Percentiles rank a stretch among this genome's conserved stretches.
Conservation (phyloP, 192 early-diverging fungal species). For the Diversispora epigaea region DNA sequence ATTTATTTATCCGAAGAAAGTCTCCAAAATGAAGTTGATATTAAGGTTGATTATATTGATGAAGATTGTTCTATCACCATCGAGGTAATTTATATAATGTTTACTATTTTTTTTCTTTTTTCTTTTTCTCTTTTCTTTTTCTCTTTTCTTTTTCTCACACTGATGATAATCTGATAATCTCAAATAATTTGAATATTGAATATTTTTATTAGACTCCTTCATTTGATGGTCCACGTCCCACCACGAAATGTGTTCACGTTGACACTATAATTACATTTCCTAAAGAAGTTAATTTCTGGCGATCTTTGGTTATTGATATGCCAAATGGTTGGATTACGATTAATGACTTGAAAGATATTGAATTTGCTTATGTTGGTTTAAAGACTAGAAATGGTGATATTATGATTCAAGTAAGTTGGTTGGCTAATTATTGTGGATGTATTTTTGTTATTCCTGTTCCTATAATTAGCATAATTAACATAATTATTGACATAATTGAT, state of each 20-base stretch:
- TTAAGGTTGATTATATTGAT: conserved; percentile 15
- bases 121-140: background rate
- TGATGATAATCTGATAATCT: background rate
- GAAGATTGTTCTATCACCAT: conserved; percentile 10
- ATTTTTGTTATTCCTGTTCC: no score
- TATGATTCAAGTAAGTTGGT: background rate
- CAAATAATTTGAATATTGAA: background rate
- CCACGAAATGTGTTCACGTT: conserved; percentile 17
- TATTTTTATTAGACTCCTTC: conserved; percentile 17
- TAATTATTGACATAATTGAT: background rate
- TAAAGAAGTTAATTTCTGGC: background rate
- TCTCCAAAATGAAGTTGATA: conserved; percentile 18
- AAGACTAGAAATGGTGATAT: conserved; percentile 29
- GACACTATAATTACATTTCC: conserved; percentile 31
- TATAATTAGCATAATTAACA: background rate
- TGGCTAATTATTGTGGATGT: no score
- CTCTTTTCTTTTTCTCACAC: background rate
- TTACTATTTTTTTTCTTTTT: background rate
- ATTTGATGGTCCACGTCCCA: conserved; percentile 21
- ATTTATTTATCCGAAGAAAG: conserved; percentile 23
- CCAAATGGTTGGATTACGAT: conserved; percentile 13
- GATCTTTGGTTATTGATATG: conserved; percentile 25
- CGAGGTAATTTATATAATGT: conserved; percentile 1
- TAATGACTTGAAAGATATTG: conserved; percentile 8
- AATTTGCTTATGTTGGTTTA: conserved; percentile 29